A percentile compares a stretch with the other conserved stretches of the same genome.
Evolutionary conservation across 2,329 filamentous ascomycete species (phyloP).

Genomic region (Amauroascus verrucosus): DNA sequence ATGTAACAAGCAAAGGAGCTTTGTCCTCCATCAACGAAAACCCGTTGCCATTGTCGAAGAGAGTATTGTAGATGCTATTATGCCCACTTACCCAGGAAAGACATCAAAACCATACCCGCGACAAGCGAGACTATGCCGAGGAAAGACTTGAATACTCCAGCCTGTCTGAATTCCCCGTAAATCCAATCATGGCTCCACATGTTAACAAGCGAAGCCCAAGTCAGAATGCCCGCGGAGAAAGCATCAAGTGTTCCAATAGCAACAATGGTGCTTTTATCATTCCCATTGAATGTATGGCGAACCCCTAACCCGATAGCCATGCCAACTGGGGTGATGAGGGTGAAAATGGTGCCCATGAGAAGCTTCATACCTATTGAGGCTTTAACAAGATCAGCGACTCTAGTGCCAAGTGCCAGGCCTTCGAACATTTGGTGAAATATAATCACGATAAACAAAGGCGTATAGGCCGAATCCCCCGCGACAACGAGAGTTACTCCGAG

Average conservation of each 20-base stretch:
- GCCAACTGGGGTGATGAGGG: slow-evolving; percentile 62
- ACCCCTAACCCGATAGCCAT: slow-evolving; percentile 74
- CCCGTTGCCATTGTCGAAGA: not conserved
- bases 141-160: slow-evolving; percentile 40
- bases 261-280: slow-evolving; percentile 56
- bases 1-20: no score
- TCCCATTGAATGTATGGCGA: slow-evolving; percentile 61
- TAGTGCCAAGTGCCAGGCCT: slow-evolving; percentile 51
- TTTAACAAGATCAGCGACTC: slow-evolving; percentile 35
- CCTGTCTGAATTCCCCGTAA: slow-evolving; percentile 47
- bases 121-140: slow-evolving; percentile 48
- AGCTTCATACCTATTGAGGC: slow-evolving; percentile 37
- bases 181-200: slow-evolving; percentile 73
- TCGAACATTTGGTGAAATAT: slow-evolving; percentile 73
- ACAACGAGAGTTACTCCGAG: slow-evolving; percentile 56
- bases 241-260: slow-evolving; percentile 66
- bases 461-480: slow-evolving; percentile 39
- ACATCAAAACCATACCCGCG: slow-evolving; percentile 58
- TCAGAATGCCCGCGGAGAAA: slow-evolving; percentile 61
- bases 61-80: not conserved
- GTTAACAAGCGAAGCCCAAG: slow-evolving; percentile 72
- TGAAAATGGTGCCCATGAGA: slow-evolving; percentile 53
- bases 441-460: slow-evolving; percentile 51
- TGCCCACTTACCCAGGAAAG: slow-evolving; percentile 65
- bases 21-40: not conserved